phyloP scores from a whole-genome alignment of 257 asterid species.

The Solanum ossicruentum region DNA sequence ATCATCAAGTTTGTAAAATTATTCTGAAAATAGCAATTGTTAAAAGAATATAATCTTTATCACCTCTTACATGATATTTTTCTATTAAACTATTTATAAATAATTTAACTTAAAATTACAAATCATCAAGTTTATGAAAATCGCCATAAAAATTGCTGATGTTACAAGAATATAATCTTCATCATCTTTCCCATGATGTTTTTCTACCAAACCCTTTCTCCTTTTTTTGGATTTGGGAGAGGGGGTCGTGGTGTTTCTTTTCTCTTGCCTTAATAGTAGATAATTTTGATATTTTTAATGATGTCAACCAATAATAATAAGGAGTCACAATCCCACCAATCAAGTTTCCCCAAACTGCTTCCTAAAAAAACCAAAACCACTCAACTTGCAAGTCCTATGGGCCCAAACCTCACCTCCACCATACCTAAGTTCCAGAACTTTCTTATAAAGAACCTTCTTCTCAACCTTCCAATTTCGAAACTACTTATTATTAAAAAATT shows the following conservation, averaged over 20 bases:
- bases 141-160: neutral
- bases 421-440: neutral
- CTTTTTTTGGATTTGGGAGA: too few species aligned
- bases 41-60: neutral
- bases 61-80: neutral
- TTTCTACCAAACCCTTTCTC: neutral
- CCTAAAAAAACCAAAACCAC: neutral
- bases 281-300: neutral
- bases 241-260: neutral
- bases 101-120: neutral
- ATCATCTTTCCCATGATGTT: neutral
- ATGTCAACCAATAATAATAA: neutral
- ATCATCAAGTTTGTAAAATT: neutral
- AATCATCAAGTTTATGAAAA: neutral
- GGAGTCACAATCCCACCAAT: neutral
- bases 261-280: neutral
- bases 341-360: neutral
- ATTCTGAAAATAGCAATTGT: neutral
- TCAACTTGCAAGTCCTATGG: neutral
- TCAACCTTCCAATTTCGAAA: constrained; percentile 15
- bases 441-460: neutral
- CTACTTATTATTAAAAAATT: neutral
- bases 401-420: constrained; percentile 6
- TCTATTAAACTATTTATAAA: neutral
- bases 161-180: neutral